Evolutionary conservation across 495 filamentous ascomycete genomes (phyloP), one percentile per base, ranked within the genome.

Genomic region (Xylaria flabelliformis): DNA sequence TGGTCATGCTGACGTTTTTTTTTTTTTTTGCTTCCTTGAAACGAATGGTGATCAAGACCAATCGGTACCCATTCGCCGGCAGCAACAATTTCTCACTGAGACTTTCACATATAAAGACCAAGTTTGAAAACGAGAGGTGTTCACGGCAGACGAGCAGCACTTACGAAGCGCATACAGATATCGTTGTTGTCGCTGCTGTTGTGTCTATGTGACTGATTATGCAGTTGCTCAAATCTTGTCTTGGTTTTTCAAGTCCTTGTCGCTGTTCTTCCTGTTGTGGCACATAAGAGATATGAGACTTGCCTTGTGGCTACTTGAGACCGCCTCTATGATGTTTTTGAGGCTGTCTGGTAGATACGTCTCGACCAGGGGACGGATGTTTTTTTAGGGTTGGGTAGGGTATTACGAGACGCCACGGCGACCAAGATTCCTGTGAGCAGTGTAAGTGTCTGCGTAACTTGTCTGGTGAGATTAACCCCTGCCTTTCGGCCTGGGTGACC

Each of bases 201-300:
- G 55, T 29, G 41, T 69, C 55, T 69, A 61, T 50, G 67, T 61
- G 55, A 61, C 67, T 69, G 36, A 68, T 59, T 32, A 68, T 66
- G 64, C 19, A 51, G 24, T 29, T 53, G 24, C 46, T 53, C 46
- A n/a, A 36, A 36, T 34, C 64, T 32, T 39, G 46, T 44, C 48
- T 36, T 67, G 64, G 34, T 39, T 7, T 59, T 19, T 17, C 41
- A n/a, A 59, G 55, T 50, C 36, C 53, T 69, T 15, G 12, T 56
- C 13, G 65, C 53, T 50, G 55, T 4, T 62, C 44, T 32, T 61
- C 55, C 67, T 39, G 44, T 55, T 50, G 55, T 46, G 29, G n/a
- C 67, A 69, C 42, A 61, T 48, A 26, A 6, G 42, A 64, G 21
- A 39, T 48, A 13, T n/a, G 42, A 61, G 67, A 69, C 42, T 61